These are phyloP conservation scores for Vigna unguiculata DNA, from an alignment of 306 rosid species.

Conservation along the genomic window DNA sequence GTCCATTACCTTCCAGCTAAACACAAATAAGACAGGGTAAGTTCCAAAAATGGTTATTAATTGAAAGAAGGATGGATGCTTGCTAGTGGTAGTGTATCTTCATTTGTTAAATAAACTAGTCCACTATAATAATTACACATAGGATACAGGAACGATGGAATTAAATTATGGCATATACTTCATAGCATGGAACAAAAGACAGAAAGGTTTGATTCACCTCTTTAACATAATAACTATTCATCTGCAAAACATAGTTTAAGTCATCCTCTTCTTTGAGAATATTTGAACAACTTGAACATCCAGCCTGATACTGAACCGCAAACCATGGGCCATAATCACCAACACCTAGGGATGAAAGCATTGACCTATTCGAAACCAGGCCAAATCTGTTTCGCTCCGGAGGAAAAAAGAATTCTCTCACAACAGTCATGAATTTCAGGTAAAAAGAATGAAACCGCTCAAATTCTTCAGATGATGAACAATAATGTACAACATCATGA, in stretches of 20 bases:
- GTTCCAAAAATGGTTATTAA: constrained; percentile 36
- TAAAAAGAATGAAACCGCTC: constrained; percentile 75
- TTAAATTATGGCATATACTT: constrained; percentile 14
- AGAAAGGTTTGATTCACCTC: constrained; percentile 67
- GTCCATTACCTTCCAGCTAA: constrained; percentile 79
- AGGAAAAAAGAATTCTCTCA: constrained; percentile 80
- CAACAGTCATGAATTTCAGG: constrained; percentile 66
- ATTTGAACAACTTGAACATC: constrained; percentile 74
- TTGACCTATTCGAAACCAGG: constrained; percentile 68
- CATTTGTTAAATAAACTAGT: constrained; percentile 32
- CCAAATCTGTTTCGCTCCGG: constrained; percentile 75
- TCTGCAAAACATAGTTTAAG: constrained; percentile 60
- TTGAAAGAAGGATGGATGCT: constrained; percentile 1
- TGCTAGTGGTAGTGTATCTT: constrained; percentile 5
- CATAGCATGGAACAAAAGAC: constrained; percentile 17
- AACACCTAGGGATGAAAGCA: constrained; percentile 83
- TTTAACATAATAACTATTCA: constrained; percentile 58
- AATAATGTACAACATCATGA: constrained; percentile 50
- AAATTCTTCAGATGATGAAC: constrained; percentile 64
- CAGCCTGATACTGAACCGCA: constrained; percentile 67
- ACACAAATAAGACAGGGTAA: constrained; percentile 39
- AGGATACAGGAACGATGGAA: background rate
- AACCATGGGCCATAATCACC: constrained; percentile 81
- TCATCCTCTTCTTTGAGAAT: constrained; percentile 75
- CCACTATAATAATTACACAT: background rate